These are phyloP conservation scores for Triticum monococcum DNA, from an alignment of 176 grass and related monocot genomes.

Conservation along the genomic window DNA sequence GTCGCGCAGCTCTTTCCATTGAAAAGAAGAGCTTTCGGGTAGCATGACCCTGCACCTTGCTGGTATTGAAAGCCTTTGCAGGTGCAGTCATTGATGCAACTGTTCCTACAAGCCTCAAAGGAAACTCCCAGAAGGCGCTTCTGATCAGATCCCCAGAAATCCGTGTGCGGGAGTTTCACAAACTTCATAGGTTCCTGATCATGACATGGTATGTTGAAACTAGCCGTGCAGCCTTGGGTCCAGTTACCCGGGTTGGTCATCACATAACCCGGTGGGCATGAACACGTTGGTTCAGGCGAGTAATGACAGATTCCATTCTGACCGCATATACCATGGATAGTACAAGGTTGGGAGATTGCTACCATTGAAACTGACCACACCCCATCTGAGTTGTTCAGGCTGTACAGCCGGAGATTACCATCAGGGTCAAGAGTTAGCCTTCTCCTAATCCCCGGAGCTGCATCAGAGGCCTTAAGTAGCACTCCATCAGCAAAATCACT, in stretches of 20 bases:
- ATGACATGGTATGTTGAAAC: constrained; percentile 12
- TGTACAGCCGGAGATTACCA: neutral
- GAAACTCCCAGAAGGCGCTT: neutral
- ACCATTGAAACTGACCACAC: neutral
- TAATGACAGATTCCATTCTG: neutral
- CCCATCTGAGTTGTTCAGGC: neutral
- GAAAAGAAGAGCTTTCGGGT: constrained; percentile 38
- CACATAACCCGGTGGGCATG: neutral
- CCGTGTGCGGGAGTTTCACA: neutral
- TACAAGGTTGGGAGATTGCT: neutral
- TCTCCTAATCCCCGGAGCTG: neutral
- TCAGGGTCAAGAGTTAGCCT: neutral
- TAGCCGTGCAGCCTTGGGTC: constrained; percentile 40
- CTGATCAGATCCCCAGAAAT: constrained; percentile 38
- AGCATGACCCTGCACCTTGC: constrained; percentile 33
- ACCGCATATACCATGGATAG: neutral
- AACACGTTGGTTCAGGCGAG: neutral
- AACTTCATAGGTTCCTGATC: neutral
- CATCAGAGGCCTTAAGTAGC: neutral
- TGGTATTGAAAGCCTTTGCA: constrained; percentile 46
- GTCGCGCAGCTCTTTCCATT: constrained; percentile 36
- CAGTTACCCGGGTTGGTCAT: constrained; percentile 28
- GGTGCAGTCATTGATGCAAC: constrained; percentile 32
- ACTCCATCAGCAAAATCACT: neutral
- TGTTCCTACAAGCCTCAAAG: neutral